A percentile compares a stretch with the other conserved stretches of the same genome.
These are phyloP conservation scores for Phytophthora idaei DNA, from an alignment of 352 stramenopile genomes.

Conservation along the genomic window DNA sequence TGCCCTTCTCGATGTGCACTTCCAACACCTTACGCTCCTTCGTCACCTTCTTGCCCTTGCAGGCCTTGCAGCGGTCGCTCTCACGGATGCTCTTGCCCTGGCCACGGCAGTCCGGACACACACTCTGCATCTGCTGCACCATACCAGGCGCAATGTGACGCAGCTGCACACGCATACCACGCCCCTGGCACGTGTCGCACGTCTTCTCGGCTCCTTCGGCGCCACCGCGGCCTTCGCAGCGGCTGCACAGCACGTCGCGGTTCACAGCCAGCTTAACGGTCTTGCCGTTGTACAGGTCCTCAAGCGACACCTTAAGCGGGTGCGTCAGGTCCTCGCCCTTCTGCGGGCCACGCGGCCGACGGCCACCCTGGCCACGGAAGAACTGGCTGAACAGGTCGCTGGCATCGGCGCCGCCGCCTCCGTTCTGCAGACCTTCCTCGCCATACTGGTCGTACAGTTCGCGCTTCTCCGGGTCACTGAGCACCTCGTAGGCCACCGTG, in stretches of 20 bases:
- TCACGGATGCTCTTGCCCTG: slow-evolving; percentile 96
- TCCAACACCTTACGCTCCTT: slow-evolving; percentile 99
- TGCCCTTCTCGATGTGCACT: slow-evolving; percentile 98
- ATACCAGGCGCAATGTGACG: slow-evolving; percentile 98
- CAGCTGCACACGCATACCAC: slow-evolving; percentile 94
- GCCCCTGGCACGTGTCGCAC: slow-evolving; percentile 95
- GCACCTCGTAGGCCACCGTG: slow-evolving; percentile 96
- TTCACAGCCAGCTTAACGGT: slow-evolving; percentile 98
- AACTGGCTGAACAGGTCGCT: slow-evolving; percentile 98
- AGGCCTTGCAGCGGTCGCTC: slow-evolving; percentile 92
- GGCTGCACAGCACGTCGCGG: slow-evolving; percentile 91
- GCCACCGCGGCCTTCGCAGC: slow-evolving; percentile 90
- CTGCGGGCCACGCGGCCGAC: slow-evolving; percentile 83
- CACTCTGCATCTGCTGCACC: slow-evolving; percentile 97
- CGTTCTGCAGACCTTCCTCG: slow-evolving; percentile 97
- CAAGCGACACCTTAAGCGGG: slow-evolving; percentile 96
- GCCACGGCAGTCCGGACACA: slow-evolving; percentile 94
- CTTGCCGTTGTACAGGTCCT: slow-evolving; percentile 99
- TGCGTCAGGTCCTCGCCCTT: slow-evolving; percentile 97
- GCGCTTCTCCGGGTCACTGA: slow-evolving; percentile 93
- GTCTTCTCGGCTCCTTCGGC: slow-evolving; percentile 93
- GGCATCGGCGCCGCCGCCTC: slow-evolving; percentile 66
- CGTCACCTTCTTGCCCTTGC: slow-evolving; percentile 94
- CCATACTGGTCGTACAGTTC: slow-evolving; percentile 96
- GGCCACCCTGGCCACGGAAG: slow-evolving; percentile 86